Evolutionary conservation across 2,329 filamentous ascomycete genomes (phyloP).

Genomic region (Daldinia sp.): DNA sequence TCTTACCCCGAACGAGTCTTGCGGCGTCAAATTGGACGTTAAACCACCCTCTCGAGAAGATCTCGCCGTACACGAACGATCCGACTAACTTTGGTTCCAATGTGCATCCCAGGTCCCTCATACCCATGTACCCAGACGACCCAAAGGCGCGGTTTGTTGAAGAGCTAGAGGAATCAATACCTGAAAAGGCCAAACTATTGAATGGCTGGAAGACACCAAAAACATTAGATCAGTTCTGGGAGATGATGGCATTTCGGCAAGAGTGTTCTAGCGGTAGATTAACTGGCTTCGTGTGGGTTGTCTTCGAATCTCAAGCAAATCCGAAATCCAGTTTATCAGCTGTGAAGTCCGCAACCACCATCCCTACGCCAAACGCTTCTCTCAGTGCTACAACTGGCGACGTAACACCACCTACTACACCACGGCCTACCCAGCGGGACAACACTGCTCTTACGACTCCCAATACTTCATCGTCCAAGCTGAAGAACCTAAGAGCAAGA

Average conservation of each 20-base stretch:
- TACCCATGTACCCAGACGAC: constrained; percentile 94
- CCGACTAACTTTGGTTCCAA: constrained; percentile 54
- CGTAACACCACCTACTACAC: constrained; percentile 34
- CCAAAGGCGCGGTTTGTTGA: constrained; percentile 91
- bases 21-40: constrained; percentile 74
- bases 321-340: constrained; percentile 27
- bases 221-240: constrained; percentile 94
- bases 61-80: constrained; percentile 72
- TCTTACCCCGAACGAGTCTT: constrained; percentile 71
- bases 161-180: constrained; percentile 83
- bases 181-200: constrained; percentile 64
- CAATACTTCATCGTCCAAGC: constrained; percentile 50
- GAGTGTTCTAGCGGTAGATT: constrained; percentile 93
- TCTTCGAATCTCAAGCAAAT: constrained; percentile 71
- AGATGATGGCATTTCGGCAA: constrained; percentile 96
- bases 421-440: constrained; percentile 20
- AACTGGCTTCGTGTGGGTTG: constrained; percentile 95
- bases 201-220: constrained; percentile 87
- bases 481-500: constrained; percentile 44
- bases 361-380: constrained; percentile 50
- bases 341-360: constrained; percentile 4
- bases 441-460: constrained; percentile 47
- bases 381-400: constrained; percentile 48
- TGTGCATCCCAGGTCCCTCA: constrained; percentile 83
- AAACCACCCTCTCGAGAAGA: constrained; percentile 75